phyloP scores from a whole-genome alignment of 2,329 filamentous ascomycete genomes.

The Ceratocystis smalleyi region DNA sequence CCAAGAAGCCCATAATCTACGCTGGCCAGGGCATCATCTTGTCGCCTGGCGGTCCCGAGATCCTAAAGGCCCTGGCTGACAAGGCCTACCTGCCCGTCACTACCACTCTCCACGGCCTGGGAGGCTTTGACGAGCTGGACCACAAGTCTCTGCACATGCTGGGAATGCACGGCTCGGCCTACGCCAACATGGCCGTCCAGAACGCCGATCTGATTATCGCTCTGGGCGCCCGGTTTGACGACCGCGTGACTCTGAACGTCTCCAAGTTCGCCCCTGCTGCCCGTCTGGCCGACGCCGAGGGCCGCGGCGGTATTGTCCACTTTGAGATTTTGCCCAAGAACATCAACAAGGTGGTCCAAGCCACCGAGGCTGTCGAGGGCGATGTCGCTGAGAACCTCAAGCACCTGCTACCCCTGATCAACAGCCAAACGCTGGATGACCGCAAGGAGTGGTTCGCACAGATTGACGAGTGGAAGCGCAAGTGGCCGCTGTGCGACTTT shows the following conservation, averaged over 20 bases:
- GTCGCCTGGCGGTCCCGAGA: conserved; percentile 58
- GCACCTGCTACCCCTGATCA: conserved; percentile 56
- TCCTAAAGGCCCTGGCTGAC: conserved; percentile 75
- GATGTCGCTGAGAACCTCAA: conserved; percentile 71
- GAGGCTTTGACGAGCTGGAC: conserved; percentile 82
- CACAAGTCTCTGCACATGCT: conserved; percentile 95
- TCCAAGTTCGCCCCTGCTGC: conserved; percentile 80
- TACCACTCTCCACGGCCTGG: conserved; percentile 85
- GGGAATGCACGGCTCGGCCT: conserved; percentile 94
- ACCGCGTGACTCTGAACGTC: conserved; percentile 74
- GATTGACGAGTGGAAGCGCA: conserved; percentile 80
- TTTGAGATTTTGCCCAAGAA: conserved; percentile 99
- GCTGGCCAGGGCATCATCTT: conserved; percentile 81
- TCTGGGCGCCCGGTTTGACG: conserved; percentile 85
- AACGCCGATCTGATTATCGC: conserved; percentile 92
- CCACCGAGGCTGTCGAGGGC: conserved; percentile 86
- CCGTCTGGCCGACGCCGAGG: conserved; percentile 67
- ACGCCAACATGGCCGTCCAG: conserved; percentile 97
- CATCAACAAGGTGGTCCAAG: conserved; percentile 98
- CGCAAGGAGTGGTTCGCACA: conserved; percentile 77
- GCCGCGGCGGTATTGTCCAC: conserved; percentile 85
- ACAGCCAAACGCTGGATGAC: conserved; percentile 44
- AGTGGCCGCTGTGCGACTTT: conserved; percentile 72
- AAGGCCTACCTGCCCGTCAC: conserved; percentile 88
- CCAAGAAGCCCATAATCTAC: conserved; percentile 91